Percentiles rank a stretch among this genome's conserved stretches.
phyloP scores from a whole-genome alignment of 1,139 yeast genomes.

The Pichia sp. region DNA sequence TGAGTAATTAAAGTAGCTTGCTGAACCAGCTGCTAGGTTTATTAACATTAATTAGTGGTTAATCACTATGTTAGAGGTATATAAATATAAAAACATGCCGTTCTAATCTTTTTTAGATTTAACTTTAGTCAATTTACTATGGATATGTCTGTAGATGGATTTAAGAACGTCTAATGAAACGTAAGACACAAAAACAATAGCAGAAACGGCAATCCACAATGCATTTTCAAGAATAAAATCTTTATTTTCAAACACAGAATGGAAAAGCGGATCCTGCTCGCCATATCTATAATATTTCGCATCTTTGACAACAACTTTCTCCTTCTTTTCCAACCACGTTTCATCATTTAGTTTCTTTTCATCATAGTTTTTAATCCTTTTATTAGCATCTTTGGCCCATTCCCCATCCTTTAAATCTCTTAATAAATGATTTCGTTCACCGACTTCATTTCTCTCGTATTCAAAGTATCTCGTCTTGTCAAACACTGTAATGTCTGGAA shows the following conservation, averaged over 20 bases:
- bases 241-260: constrained; percentile 13
- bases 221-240: constrained; percentile 23
- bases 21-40: too few relatives aligned
- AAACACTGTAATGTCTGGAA: constrained; percentile 37
- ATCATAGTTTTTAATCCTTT: constrained; percentile 2
- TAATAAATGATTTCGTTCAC: constrained; percentile 13
- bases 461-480: constrained; percentile 41
- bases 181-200: constrained; percentile 6
- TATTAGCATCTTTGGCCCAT: constrained; percentile 20
- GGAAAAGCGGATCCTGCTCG: constrained; percentile 14
- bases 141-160: too few relatives aligned
- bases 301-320: constrained; percentile 12
- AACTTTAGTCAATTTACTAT: too few relatives aligned
- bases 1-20: too few relatives aligned
- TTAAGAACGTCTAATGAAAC: too few relatives aligned
- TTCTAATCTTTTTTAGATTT: too few relatives aligned
- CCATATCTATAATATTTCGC: constrained; percentile 18
- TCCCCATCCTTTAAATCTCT: constrained; percentile 10
- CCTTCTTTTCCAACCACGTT: constrained; percentile 23
- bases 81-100: too few relatives aligned
- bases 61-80: too few relatives aligned
- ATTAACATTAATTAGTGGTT: too few relatives aligned
- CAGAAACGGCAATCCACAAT: constrained; percentile 14
- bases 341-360: constrained; percentile 22
- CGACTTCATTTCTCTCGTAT: constrained; percentile 46